These are phyloP conservation scores for Intubia oerlemansii DNA, from an alignment of 2,329 filamentous ascomycete genomes.

Conservation along the genomic window DNA sequence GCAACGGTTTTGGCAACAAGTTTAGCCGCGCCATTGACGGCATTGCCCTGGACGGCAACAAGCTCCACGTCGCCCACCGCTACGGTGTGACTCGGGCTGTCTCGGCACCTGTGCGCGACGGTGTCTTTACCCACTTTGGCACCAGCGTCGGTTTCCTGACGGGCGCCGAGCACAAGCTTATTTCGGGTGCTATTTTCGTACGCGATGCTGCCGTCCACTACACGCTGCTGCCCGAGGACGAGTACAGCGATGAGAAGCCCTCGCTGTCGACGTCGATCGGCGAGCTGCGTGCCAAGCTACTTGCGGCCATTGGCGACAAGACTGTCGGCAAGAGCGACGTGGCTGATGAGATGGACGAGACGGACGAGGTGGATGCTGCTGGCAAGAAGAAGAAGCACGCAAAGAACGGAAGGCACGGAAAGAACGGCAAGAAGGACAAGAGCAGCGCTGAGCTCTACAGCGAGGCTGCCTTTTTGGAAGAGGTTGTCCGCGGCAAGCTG, in stretches of 20 bases:
- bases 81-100: conserved; percentile 39
- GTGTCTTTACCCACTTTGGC: conserved; percentile 25
- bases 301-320: conserved; percentile 17
- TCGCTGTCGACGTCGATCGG: conserved; percentile 34
- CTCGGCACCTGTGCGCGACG: conserved; percentile 27
- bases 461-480: conserved; percentile 27
- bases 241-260: conserved; percentile 21
- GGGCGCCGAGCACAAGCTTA: conserved; percentile 22
- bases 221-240: conserved; percentile 25
- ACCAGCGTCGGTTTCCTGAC: conserved; percentile 38
- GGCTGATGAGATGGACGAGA: too few relatives aligned
- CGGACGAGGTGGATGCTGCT: too few relatives aligned
- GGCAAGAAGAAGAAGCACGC: too few relatives aligned
- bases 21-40: conserved; percentile 40
- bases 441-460: conserved; percentile 17
- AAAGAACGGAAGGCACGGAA: conserved; percentile 6
- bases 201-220: conserved; percentile 33
- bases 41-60: conserved; percentile 31
- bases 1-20: conserved; percentile 25
- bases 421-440: too few relatives aligned
- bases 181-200: conserved; percentile 28
- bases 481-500: conserved; percentile 29
- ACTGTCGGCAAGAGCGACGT: too few relatives aligned
- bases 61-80: conserved; percentile 26
- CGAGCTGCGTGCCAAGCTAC: conserved; percentile 27